phyloP scores from a whole-genome alignment of 305 asterid genomes.

The Fraxinus sp. region DNA sequence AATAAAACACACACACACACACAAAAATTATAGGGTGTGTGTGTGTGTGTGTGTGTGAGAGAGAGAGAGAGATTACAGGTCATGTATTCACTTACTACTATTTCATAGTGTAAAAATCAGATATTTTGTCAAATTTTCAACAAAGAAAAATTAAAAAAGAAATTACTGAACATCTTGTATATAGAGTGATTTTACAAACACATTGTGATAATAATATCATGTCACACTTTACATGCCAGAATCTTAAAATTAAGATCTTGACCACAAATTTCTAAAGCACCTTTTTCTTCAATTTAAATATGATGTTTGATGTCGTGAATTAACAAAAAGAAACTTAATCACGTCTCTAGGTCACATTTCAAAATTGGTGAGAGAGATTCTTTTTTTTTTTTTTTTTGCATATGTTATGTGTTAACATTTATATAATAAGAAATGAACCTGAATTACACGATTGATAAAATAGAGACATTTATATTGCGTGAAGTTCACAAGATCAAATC shows the following conservation, averaged over 20 bases:
- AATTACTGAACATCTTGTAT: background rate
- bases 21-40: background rate
- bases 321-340: background rate
- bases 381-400: background rate
- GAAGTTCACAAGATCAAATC: background rate
- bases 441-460: background rate
- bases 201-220: background rate
- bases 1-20: background rate
- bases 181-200: background rate
- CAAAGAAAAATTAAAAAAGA: background rate
- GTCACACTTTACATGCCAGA: background rate
- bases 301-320: background rate
- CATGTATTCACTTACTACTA: background rate
- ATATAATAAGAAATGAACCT: background rate
- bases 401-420: background rate
- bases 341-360: background rate
- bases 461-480: background rate
- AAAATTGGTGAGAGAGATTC: background rate
- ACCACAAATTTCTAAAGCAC: background rate
- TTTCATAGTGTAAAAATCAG: background rate
- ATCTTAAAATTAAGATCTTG: background rate
- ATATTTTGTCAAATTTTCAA: background rate
- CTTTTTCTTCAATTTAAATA: background rate
- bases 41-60: background rate
- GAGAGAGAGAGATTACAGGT: background rate